A percentile compares a stretch with the other conserved stretches of the same genome.
Conservation (phyloP, 2,329 filamentous ascomycete species). For the Nigrospora sphaerica region DNA sequence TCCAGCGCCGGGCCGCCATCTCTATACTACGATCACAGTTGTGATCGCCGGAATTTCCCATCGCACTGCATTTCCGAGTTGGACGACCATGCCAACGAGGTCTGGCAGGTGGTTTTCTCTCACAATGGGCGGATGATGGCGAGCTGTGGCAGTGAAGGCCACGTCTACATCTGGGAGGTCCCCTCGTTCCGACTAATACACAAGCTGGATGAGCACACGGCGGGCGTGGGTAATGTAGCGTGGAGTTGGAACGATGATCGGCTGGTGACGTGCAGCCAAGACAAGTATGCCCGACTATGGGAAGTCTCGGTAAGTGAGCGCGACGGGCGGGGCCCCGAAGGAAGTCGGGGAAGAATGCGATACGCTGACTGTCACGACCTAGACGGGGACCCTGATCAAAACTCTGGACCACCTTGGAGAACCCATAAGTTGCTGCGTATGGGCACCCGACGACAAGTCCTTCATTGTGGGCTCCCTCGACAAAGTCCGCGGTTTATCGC, state of each 20-base stretch:
- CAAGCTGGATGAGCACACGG: slow-evolving; percentile 57
- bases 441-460: slow-evolving; percentile 68
- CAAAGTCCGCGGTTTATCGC: slow-evolving; percentile 55
- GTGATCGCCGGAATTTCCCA: slow-evolving; percentile 75
- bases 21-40: slow-evolving; percentile 82
- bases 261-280: slow-evolving; percentile 75
- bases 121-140: slow-evolving; percentile 78
- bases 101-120: slow-evolving; percentile 89
- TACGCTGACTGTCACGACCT: neutral
- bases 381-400: slow-evolving; percentile 59
- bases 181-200: slow-evolving; percentile 58
- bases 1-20: slow-evolving; percentile 74
- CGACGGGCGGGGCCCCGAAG: neutral
- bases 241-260: slow-evolving; percentile 92
- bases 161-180: slow-evolving; percentile 78
- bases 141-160: slow-evolving; percentile 69
- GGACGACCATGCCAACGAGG: slow-evolving; percentile 68
- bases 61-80: slow-evolving; percentile 64
- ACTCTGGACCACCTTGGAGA: slow-evolving; percentile 68
- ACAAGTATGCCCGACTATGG: slow-evolving; percentile 70
- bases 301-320: slow-evolving; percentile 51
- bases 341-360: too few species aligned
- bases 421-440: slow-evolving; percentile 83
- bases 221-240: slow-evolving; percentile 69
- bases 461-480: slow-evolving; percentile 79